Conservation (phyloP, 164 flowering plant genomes). For the Piper betle region DNA sequence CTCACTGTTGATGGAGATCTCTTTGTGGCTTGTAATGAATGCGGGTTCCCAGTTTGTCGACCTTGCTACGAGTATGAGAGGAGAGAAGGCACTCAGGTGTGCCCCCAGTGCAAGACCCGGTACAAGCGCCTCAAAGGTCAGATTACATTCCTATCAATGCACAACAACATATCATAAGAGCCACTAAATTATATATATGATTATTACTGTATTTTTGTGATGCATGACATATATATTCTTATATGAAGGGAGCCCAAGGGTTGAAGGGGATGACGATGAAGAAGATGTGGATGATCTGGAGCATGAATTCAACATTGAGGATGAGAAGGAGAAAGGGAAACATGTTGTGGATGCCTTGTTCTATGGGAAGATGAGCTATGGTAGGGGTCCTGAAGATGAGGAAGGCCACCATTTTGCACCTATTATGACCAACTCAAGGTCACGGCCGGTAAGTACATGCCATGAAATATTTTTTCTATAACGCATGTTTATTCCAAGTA, state of each 20-base stretch:
- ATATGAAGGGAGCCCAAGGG: conserved; percentile 75
- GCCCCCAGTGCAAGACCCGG: conserved; percentile 96
- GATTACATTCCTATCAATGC: not conserved
- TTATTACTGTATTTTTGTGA: too few species aligned
- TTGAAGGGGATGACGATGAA: conserved; percentile 94
- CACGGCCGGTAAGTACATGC: conserved; percentile 44
- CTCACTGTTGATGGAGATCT: conserved; percentile 77
- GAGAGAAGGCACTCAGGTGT: conserved; percentile 78
- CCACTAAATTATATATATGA: not conserved
- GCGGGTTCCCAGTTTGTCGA: conserved; percentile 95
- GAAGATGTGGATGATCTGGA: conserved; percentile 91
- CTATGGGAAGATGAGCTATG: conserved; percentile 91
- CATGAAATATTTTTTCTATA: too few species aligned
- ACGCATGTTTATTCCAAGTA: not conserved
- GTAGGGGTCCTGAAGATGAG: conserved; percentile 80
- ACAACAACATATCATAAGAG: not conserved
- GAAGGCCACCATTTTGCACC: conserved; percentile 47
- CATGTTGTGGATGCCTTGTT: conserved; percentile 76
- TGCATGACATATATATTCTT: too few species aligned
- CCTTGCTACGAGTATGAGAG: conserved; percentile 98
- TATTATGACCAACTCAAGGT: conserved; percentile 41
- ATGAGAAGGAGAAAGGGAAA: conserved; percentile 43
- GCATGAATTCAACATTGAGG: conserved; percentile 76
- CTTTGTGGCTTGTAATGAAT: conserved; percentile 94
- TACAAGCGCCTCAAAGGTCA: conserved; percentile 95